Conservation (phyloP, 306 rosid genomes). For the Cicer judaicum region DNA sequence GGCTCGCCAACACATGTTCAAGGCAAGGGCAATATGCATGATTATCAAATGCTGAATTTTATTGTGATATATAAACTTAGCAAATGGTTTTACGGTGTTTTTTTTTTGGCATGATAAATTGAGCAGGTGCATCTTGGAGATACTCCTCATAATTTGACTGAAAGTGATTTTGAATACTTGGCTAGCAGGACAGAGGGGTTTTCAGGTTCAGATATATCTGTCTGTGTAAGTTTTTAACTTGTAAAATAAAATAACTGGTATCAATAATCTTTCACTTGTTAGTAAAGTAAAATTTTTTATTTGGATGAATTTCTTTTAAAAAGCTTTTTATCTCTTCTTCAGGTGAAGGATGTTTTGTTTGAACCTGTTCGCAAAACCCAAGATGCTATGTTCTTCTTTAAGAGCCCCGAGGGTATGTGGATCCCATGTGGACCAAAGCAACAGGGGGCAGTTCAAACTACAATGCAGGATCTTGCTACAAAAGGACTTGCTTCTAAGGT, state of each 20-base stretch:
- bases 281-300: neutral
- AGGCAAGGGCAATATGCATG: conserved; percentile 58
- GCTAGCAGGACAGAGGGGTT: conserved; percentile 89
- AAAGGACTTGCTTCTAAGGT: conserved; percentile 91
- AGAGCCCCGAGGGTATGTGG: conserved; percentile 76
- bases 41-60: conserved; percentile 38
- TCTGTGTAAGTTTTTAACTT: conserved; percentile 75
- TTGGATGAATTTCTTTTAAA: conserved; percentile 25
- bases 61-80: conserved; percentile 28
- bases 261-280: neutral
- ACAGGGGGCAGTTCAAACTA: conserved; percentile 69
- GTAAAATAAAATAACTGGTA: conserved; percentile 31
- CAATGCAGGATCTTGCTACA: conserved; percentile 86
- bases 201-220: conserved; percentile 96
- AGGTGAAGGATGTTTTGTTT: conserved; percentile 97
- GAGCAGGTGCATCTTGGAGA: conserved; percentile 98
- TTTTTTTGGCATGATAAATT: conserved; percentile 42
- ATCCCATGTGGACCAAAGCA: conserved; percentile 96
- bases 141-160: conserved; percentile 91
- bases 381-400: conserved; percentile 92
- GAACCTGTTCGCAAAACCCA: conserved; percentile 99
- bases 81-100: conserved; percentile 29
- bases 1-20: conserved; percentile 99
- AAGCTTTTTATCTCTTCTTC: conserved; percentile 34
- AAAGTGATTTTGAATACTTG: conserved; percentile 85